phyloP scores from a whole-genome alignment of 192 early-diverging fungal species.

The Pilobolus umbonatus region DNA sequence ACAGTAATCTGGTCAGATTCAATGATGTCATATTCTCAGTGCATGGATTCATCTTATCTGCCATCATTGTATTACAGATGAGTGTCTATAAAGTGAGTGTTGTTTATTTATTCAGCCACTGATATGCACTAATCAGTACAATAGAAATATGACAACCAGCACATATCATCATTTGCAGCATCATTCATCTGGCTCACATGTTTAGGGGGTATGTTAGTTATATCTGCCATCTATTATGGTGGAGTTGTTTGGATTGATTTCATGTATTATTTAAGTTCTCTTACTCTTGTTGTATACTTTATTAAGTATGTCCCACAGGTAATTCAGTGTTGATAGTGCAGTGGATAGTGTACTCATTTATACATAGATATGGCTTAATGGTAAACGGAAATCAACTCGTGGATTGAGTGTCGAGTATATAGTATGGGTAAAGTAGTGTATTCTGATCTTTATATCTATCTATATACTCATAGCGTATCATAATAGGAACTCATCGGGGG shows the following conservation, averaged over 20 bases:
- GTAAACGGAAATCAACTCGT: conserved; percentile 64
- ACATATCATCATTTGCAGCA: conserved; percentile 34
- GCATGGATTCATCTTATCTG: conserved; percentile 66
- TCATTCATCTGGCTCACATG: conserved; percentile 33
- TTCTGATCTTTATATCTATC: not conserved
- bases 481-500: conserved; percentile 73
- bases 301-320: conserved; percentile 78
- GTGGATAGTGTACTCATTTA: too few species aligned
- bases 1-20: conserved; percentile 57
- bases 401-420: conserved; percentile 88
- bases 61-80: conserved; percentile 54
- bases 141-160: conserved; percentile 36
- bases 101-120: too few species aligned
- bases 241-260: conserved; percentile 46
- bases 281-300: conserved; percentile 73
- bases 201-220: conserved; percentile 28
- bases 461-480: too few species aligned
- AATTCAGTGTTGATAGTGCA: too few species aligned
- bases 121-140: not conserved
- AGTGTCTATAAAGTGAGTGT: conserved; percentile 55
- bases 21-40: conserved; percentile 83
- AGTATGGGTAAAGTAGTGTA: conserved; percentile 47
- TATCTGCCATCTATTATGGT: conserved; percentile 20
- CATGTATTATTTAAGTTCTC: conserved; percentile 67
- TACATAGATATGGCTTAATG: conserved; percentile 69